These are phyloP conservation scores for Russula earlei DNA, from an alignment of 768 basidiomycete species.

Conservation along the genomic window DNA sequence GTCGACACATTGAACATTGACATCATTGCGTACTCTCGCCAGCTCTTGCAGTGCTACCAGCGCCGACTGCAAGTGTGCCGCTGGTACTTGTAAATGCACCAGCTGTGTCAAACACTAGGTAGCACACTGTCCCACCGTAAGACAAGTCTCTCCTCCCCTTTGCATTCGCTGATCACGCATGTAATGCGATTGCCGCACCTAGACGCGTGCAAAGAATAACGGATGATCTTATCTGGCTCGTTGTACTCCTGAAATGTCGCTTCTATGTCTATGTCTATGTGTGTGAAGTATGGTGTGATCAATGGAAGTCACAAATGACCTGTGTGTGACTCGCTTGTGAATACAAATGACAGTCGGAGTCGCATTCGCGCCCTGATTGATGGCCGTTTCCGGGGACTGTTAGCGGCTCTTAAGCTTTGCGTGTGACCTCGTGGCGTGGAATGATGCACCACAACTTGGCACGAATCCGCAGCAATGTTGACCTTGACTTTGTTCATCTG, in stretches of 20 bases:
- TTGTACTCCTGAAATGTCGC: no score
- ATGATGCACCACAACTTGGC: no score
- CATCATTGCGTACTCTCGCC: no score
- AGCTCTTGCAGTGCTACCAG: conserved; percentile 4
- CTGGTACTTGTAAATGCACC: conserved; percentile 8
- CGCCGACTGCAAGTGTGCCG: conserved; percentile 6
- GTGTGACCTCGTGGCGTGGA: no score
- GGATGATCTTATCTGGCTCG: no score
- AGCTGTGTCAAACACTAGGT: conserved; percentile 9
- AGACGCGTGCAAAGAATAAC: not conserved
- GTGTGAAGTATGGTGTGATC: not conserved
- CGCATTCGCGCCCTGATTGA: no score
- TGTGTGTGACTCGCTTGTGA: not conserved
- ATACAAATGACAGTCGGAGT: no score
- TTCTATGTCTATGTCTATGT: not conserved
- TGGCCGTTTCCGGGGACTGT: no score
- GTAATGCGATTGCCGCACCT: not conserved
- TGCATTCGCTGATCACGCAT: not conserved
- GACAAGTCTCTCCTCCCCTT: not conserved
- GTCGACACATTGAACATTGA: not conserved
- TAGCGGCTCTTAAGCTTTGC: no score
- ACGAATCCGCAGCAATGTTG: no score
- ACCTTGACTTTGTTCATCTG: no score
- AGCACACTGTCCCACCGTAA: not conserved
- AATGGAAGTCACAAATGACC: no score